Conservation (phyloP, 352 stramenopile species). For the Phytopythium oedochilum region DNA sequence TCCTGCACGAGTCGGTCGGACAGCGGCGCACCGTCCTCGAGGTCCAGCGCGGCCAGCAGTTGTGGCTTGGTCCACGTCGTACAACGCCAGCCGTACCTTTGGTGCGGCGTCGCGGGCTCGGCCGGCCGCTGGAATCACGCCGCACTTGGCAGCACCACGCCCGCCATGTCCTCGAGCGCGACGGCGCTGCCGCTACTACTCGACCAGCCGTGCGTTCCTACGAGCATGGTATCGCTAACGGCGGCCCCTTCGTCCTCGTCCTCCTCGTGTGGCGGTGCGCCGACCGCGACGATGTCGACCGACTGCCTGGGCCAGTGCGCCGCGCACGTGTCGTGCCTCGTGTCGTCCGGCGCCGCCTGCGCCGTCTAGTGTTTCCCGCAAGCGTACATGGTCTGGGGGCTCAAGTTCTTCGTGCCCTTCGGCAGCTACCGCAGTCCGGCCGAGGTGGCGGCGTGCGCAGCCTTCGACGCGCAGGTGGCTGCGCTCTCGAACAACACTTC, state of each 20-base stretch:
- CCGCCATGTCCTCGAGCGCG: constrained; percentile 33
- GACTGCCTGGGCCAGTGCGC: constrained; percentile 36
- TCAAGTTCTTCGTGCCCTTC: constrained; percentile 58
- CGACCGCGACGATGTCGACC: constrained; percentile 38
- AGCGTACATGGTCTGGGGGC: constrained; percentile 10
- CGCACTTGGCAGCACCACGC: constrained; percentile 32
- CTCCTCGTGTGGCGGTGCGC: constrained; percentile 7
- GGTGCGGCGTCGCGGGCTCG: no score
- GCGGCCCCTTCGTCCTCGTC: no score
- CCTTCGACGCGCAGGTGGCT: constrained; percentile 7
- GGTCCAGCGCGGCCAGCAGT: constrained; percentile 13
- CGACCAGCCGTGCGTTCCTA: no score
- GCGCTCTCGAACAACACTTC: constrained; percentile 15
- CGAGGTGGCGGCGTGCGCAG: constrained; percentile 8
- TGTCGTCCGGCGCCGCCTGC: constrained; percentile 19
- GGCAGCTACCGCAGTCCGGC: constrained; percentile 25
- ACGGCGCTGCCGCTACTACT: constrained; percentile 13
- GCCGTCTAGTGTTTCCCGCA: constrained; percentile 48
- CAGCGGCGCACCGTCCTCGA: constrained; percentile 37
- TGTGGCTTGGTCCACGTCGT: no score
- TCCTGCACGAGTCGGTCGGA: constrained; percentile 37
- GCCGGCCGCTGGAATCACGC: neutral
- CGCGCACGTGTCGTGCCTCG: constrained; percentile 40
- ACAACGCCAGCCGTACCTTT: no score
- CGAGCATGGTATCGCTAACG: no score